phyloP scores from a whole-genome alignment of 306 rosid genomes.

The Cicer chorassanicum region DNA sequence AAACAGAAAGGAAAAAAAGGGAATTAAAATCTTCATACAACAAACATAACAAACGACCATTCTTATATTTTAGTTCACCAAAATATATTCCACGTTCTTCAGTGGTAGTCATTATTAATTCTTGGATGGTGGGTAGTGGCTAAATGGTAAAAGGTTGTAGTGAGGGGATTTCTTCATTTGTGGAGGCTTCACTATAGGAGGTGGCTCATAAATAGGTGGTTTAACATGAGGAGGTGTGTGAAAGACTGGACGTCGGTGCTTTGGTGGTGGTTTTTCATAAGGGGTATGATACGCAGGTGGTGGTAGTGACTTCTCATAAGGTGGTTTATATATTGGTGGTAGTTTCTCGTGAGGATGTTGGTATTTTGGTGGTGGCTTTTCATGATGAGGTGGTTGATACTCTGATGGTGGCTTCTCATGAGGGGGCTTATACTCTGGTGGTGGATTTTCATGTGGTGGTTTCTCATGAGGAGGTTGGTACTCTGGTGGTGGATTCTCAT shows the following conservation, averaged over 20 bases:
- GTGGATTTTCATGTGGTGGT: neutral
- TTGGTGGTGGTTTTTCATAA: neutral
- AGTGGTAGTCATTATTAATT: neutral
- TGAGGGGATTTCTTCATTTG: neutral
- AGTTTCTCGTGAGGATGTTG: neutral
- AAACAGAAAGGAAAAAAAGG: neutral
- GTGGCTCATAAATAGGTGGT: constrained; percentile 27
- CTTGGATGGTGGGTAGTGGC: constrained; percentile 25
- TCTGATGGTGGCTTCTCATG: constrained; percentile 13
- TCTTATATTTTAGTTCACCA: constrained; percentile 12
- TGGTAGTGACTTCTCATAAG: constrained; percentile 6
- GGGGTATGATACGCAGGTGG: constrained; percentile 7
- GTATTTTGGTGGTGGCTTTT: neutral
- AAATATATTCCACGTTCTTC: constrained; percentile 16
- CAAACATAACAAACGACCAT: neutral
- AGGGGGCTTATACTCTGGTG: neutral
- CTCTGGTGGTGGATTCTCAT: neutral
- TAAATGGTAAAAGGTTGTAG: constrained; percentile 38
- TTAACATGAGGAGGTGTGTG: neutral
- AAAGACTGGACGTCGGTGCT: too few relatives aligned
- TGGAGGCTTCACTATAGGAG: constrained; percentile 17
- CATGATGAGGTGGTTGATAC: neutral
- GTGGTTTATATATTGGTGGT: neutral
- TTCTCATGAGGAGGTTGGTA: neutral
- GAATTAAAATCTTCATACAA: constrained; percentile 5